Percentiles rank a stretch among this genome's conserved stretches.
Evolutionary conservation across 306 rosid species (phyloP).

Genomic region (Trifolium subterraneum): DNA sequence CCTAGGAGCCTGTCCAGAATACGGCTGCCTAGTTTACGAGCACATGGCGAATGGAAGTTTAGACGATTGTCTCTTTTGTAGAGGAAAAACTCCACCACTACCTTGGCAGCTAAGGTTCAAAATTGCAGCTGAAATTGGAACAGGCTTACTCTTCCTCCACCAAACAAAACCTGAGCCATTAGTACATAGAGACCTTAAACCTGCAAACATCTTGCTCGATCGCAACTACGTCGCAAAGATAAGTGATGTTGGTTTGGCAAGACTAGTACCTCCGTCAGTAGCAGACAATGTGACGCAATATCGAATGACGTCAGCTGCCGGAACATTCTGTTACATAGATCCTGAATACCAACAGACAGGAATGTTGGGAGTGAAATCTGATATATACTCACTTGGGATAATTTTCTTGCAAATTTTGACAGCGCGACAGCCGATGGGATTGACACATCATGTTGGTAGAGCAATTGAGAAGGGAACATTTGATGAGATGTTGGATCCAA

Average conservation of each 20-base stretch:
- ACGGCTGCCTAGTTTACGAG: conserved; percentile 58
- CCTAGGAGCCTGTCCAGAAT: conserved; percentile 56
- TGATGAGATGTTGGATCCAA: conserved; percentile 47
- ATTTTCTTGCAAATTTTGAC: conserved; percentile 54
- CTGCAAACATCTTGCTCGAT: conserved; percentile 54
- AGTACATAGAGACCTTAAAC: conserved; percentile 56
- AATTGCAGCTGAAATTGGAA: conserved; percentile 52
- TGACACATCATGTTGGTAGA: conserved; percentile 50
- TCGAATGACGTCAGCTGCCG: conserved; percentile 47
- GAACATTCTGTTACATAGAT: conserved; percentile 57
- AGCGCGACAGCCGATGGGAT: conserved; percentile 52
- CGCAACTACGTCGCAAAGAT: conserved; percentile 50
- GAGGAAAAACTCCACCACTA: conserved; percentile 39
- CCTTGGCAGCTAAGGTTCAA: conserved; percentile 58
- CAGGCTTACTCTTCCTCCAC: conserved; percentile 53
- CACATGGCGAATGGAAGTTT: conserved; percentile 52
- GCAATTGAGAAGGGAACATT: conserved; percentile 46
- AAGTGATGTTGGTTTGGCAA: conserved; percentile 55
- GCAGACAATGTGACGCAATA: conserved; percentile 48
- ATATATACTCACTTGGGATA: conserved; percentile 54
- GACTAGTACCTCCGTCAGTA: conserved; percentile 50
- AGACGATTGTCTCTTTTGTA: conserved; percentile 47
- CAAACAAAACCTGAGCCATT: conserved; percentile 58
- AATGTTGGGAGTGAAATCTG: conserved; percentile 54
- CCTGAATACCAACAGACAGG: conserved; percentile 59